Conservation (phyloP, 2,329 filamentous ascomycete species). For the Cladophialophora immunda region DNA sequence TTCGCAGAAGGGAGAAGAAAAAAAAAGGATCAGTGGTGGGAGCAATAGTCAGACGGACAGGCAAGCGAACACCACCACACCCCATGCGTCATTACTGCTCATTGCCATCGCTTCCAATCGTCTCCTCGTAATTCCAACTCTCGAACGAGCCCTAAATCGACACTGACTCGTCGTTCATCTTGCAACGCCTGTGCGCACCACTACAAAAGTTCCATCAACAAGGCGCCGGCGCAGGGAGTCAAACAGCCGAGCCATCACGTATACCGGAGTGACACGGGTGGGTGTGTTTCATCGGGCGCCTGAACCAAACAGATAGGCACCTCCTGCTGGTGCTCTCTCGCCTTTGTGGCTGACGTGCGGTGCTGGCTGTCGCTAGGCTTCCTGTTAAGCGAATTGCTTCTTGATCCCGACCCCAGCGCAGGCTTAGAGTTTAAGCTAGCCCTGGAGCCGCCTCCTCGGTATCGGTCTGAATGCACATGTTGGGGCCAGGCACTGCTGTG, state of each 20-base stretch:
- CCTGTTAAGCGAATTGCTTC: constrained; percentile 18
- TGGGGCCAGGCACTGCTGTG: constrained; percentile 15
- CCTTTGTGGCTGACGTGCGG: not conserved
- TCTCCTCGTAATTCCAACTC: not conserved
- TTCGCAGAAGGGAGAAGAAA: not conserved
- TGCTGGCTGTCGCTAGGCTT: not conserved
- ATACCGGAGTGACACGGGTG: constrained; percentile 2
- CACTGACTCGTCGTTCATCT: not conserved
- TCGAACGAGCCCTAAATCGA: not conserved
- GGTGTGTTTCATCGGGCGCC: constrained; percentile 15
- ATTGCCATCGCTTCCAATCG: not conserved
- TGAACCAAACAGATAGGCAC: constrained; percentile 20
- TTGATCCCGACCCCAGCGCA: constrained; percentile 14
- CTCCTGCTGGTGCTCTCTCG: constrained; percentile 13
- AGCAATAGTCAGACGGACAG: not conserved
- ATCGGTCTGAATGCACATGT: constrained; percentile 7
- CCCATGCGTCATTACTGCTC: not conserved
- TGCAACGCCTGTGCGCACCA: not conserved
- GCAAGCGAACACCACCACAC: not conserved
- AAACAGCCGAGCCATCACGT: constrained; percentile 6
- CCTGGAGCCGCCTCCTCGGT: constrained; percentile 18
- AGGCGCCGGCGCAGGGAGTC: not conserved
- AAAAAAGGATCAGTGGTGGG: not conserved
- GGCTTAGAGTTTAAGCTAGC: constrained; percentile 14
- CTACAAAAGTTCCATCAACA: not conserved